These are phyloP conservation scores for Antrodiella citrinella DNA, from an alignment of 768 basidiomycete genomes.

Conservation along the genomic window DNA sequence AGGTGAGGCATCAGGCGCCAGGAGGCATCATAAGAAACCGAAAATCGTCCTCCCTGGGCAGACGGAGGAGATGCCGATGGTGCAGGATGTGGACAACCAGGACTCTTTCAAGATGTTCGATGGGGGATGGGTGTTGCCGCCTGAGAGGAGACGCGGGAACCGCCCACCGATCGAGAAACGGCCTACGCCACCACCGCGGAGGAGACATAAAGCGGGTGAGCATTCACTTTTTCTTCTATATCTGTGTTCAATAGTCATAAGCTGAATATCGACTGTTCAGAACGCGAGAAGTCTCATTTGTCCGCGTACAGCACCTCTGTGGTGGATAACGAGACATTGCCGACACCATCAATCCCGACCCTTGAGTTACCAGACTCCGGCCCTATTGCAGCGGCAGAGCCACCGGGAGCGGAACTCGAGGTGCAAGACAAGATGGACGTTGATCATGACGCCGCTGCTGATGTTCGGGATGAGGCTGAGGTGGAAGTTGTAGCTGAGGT, in stretches of 20 bases:
- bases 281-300: slow-evolving; percentile 11
- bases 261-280: neutral
- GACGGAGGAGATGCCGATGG: slow-evolving; percentile 43
- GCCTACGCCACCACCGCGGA: slow-evolving; percentile 42
- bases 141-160: slow-evolving; percentile 60
- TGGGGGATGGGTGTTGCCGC: slow-evolving; percentile 79
- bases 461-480: neutral
- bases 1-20: no score
- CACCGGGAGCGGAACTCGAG: neutral
- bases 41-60: slow-evolving; percentile 17
- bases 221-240: slow-evolving; percentile 9
- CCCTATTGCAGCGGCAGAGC: neutral
- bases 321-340: slow-evolving; percentile 10
- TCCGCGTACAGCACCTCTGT: slow-evolving; percentile 3
- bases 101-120: slow-evolving; percentile 80
- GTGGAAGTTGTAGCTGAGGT: neutral
- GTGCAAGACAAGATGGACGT: neutral
- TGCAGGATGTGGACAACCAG: slow-evolving; percentile 63
- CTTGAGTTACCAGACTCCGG: neutral
- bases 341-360: neutral
- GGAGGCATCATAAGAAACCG: slow-evolving; percentile 4
- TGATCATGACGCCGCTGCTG: neutral
- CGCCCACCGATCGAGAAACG: slow-evolving; percentile 38
- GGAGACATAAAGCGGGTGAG: slow-evolving; percentile 41
- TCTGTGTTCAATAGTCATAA: slow-evolving; percentile 10